Conservation (phyloP, 176 grass and related monocot species). For the Panicum miliaceum region DNA sequence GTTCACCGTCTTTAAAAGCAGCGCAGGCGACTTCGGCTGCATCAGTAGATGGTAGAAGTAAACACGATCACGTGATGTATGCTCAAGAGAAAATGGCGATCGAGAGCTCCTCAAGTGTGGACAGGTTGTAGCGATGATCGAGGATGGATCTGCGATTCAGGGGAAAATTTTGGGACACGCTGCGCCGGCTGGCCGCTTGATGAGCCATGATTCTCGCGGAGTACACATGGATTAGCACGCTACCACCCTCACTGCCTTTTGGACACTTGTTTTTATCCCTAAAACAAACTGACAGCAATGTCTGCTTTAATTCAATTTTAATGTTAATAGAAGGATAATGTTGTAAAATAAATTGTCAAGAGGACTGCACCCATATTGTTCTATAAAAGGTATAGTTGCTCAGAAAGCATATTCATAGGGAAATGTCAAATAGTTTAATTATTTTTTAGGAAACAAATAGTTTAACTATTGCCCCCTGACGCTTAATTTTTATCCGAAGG, state of each 20-base stretch:
- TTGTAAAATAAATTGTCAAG: background rate
- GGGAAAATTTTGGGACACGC: background rate
- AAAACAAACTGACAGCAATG: background rate
- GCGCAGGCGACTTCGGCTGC: slow-evolving; percentile 12
- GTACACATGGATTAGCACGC: background rate
- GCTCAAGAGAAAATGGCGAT: background rate
- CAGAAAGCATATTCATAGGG: background rate
- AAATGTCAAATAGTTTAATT: background rate
- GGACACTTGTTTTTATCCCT: background rate
- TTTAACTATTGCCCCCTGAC: background rate
- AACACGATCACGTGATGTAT: slow-evolving; percentile 32
- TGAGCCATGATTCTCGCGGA: slow-evolving; percentile 32
- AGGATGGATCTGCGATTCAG: slow-evolving; percentile 32
- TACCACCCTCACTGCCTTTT: background rate
- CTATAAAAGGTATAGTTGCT: background rate
- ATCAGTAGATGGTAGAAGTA: slow-evolving; percentile 3
- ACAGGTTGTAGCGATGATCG: background rate
- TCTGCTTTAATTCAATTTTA: background rate
- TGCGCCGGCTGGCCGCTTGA: background rate
- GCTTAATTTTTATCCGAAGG: background rate
- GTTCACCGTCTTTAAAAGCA: no score
- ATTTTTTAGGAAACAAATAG: no score
- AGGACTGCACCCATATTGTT: background rate
- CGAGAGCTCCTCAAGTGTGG: background rate
- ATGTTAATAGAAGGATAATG: background rate